phyloP scores from a whole-genome alignment of 352 stramenopile species.

The Pythium periplocum region DNA sequence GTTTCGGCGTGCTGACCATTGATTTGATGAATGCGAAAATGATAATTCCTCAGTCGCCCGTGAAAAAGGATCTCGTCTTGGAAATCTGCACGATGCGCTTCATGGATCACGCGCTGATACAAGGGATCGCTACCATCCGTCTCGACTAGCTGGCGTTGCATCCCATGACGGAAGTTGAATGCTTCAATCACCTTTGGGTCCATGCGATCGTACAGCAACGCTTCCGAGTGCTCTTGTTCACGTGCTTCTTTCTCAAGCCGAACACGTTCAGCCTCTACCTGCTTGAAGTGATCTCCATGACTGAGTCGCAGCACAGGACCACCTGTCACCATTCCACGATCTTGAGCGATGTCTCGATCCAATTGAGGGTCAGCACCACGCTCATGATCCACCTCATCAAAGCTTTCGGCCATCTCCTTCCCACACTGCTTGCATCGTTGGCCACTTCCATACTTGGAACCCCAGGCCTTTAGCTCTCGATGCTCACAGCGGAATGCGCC shows the following conservation, averaged over 20 bases:
- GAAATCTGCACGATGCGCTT: constrained; percentile 49
- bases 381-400: constrained; percentile 41
- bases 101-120: constrained; percentile 41
- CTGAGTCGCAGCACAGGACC: constrained; percentile 31
- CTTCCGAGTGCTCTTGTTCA: constrained; percentile 41
- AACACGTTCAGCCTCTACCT: constrained; percentile 54
- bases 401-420: constrained; percentile 60
- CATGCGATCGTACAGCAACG: constrained; percentile 50
- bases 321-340: constrained; percentile 42
- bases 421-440: constrained; percentile 57
- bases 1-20: constrained; percentile 30
- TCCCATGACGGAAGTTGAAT: constrained; percentile 62
- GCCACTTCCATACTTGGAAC: constrained; percentile 50
- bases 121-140: constrained; percentile 31
- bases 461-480: constrained; percentile 57
- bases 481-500: constrained; percentile 53
- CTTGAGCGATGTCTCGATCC: constrained; percentile 40
- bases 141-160: constrained; percentile 31
- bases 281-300: constrained; percentile 28
- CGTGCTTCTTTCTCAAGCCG: constrained; percentile 67
- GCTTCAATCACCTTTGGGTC: constrained; percentile 63
- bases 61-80: constrained; percentile 67
- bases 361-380: constrained; percentile 41
- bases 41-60: constrained; percentile 59
- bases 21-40: constrained; percentile 57